Evolutionary conservation across 108 stramenopile species (phyloP), one percentile per base, ranked within the genome.

Genomic region (Asterionellopsis glacialis): DNA sequence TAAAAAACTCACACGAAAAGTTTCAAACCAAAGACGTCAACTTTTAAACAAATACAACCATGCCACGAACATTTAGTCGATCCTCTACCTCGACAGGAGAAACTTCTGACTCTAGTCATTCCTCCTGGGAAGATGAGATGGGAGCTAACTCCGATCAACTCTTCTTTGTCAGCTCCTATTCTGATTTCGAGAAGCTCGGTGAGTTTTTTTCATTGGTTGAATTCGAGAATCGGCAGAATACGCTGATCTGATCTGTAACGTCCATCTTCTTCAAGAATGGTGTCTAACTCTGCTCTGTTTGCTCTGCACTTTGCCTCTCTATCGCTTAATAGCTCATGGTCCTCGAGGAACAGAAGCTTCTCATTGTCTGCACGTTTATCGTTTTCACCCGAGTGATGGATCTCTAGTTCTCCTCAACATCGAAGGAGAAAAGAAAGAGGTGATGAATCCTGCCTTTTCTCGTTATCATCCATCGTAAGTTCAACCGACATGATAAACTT

Each of bases 371-470:
- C 69, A 89, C 44, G 81, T 93, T 14, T 97, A 90, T 51, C 79
- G 84, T 10, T 94, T 97, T 50, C 72, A 87, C 52, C 75, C 87
- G 15, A 47, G 62, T 7, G 88, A 94, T 52, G 94, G 94, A 44
- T 79, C 76, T 11, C 65, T 97, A 63, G 84, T 93, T 2, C 78
- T 97, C 22, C 59, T 94, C 28, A 87, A 93, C 60, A 80, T 95
- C 23, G 69, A 65, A 11, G 88, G 88, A 19, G 78, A 84, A n/a
- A 70, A 74, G 15, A 57, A 59, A 0, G 50, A 63, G n/a, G 85
- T 95, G n/a, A 74, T 83, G 51, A 97, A 97, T 72, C 96, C 95
- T 1, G 96, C 96, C 27, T 97, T 97, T 77, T 75, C 89, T 25
- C 77, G 94, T 14, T 91, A 84, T 57, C 96, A 97, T 75, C 93